Evolutionary conservation across 2,329 filamentous ascomycete genomes (phyloP).

Genomic region (Fusarium praegraminearum): DNA sequence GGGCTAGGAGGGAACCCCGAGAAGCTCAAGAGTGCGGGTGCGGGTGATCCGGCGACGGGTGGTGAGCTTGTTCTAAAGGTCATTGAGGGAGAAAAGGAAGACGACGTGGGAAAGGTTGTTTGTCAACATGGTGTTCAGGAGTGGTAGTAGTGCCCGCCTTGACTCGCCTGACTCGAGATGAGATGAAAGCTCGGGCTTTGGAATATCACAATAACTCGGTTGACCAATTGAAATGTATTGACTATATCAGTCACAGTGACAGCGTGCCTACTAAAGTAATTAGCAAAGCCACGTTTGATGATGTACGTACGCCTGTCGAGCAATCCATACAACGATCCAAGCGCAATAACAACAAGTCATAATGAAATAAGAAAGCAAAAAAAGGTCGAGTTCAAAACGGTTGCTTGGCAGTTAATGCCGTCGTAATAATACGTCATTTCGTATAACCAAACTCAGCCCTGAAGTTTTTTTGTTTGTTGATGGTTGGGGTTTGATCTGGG

Average conservation of each 20-base stretch:
- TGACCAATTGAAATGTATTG: background rate
- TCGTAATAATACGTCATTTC: constrained; percentile 24
- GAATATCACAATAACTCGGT: background rate
- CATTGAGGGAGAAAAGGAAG: constrained; percentile 57
- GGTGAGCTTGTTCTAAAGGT: constrained; percentile 56
- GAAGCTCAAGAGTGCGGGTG: constrained; percentile 51
- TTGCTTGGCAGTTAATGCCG: constrained; percentile 32
- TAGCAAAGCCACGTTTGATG: constrained; percentile 37
- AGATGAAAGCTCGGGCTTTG: background rate
- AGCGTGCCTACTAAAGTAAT: background rate
- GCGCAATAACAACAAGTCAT: constrained; percentile 1
- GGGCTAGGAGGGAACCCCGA: constrained; percentile 53
- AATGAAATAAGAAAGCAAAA: constrained; percentile 6
- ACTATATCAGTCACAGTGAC: background rate
- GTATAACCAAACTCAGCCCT: constrained; percentile 16
- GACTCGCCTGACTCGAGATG: background rate
- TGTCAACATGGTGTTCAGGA: constrained; percentile 46
- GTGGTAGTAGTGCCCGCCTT: constrained; percentile 46
- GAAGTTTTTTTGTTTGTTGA: constrained; percentile 6
- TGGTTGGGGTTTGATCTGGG: constrained; percentile 11
- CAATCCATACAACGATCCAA: background rate
- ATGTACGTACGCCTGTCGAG: constrained; percentile 20
- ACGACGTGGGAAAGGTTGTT: constrained; percentile 56
- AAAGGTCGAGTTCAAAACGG: background rate
- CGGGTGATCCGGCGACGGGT: constrained; percentile 52